phyloP scores from a whole-genome alignment of 2,329 filamentous ascomycete genomes.

The Blastomyces percursus region DNA sequence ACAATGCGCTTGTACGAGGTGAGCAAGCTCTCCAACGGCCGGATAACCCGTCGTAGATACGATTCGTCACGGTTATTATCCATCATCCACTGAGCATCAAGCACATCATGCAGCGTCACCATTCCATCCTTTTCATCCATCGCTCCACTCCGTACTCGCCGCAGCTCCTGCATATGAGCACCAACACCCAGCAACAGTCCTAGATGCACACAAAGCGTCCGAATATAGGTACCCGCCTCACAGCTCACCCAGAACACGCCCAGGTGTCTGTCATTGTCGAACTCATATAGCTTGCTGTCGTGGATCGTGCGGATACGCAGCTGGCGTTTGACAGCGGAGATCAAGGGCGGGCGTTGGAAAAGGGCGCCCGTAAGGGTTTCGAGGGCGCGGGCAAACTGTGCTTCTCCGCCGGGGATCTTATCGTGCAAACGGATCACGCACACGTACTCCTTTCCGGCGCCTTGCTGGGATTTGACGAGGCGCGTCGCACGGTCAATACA shows the following conservation, averaged over 20 bases:
- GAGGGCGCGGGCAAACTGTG: conserved; percentile 83
- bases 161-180: conserved; percentile 96
- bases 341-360: conserved; percentile 93
- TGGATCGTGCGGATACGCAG: conserved; percentile 96
- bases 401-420: conserved; percentile 84
- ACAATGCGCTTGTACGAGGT: conserved; percentile 93
- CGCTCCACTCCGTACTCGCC: conserved; percentile 83
- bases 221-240: conserved; percentile 97
- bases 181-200: conserved; percentile 69
- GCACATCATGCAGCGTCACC: conserved; percentile 87
- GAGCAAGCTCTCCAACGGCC: conserved; percentile 83
- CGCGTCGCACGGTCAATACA: conserved; percentile 95
- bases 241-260: conserved; percentile 99
- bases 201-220: conserved; percentile 92
- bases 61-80: conserved; percentile 95
- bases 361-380: conserved; percentile 94
- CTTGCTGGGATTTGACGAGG: conserved; percentile 97
- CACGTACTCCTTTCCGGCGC: conserved; percentile 98
- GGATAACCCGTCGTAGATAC: conserved; percentile 81
- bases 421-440: conserved; percentile 92
- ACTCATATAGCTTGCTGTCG: conserved; percentile 92
- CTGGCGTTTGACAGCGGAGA: conserved; percentile 97
- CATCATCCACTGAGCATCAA: conserved; percentile 91
- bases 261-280: conserved; percentile 94
- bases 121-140: conserved; percentile 86